Evolutionary conservation across 345 rosid genomes (phyloP), one percentile per base, ranked within the genome.

Genomic region (Kernera saxatilis): DNA sequence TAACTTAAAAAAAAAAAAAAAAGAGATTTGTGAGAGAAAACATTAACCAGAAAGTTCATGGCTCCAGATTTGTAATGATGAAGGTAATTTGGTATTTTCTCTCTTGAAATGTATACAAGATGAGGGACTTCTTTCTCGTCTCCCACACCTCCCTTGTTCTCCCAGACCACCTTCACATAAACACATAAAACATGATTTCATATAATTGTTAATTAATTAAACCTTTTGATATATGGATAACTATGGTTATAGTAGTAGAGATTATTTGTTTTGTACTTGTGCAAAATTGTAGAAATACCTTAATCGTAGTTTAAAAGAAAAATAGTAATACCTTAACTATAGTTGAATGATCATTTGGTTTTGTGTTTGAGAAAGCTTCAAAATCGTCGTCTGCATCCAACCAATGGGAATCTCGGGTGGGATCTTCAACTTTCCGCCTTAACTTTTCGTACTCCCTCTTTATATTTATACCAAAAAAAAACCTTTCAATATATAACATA

Each of bases 31-130:
- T 40, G 17, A 18, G 51, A 29, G 9, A 30, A 49, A n/a, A 27
- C 26, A 26, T 3, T 37, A 9, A 87, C 91, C 17, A 85, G 75
- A 2, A 80, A 84, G 33, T 89, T 89, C 93, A 87, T 84, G 26
- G 93, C 93, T 10, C 91, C 88, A 0, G 85, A 85, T 69, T 85
- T 89, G 80, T 75, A 78, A 45, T 81, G 80, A 54, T 89, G 93
- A 0, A 79, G 69, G 30, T 84, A 71, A 48, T 78, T 69, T 32
- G 83, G 78, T 6, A 69, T 67, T 78, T 87, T 86, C 60, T 87
- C 91, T 45, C 93, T 77, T 0, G 96, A 82, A 19, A 84, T 46
- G 58, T 86, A 87, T 3, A 87, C 54, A 37, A 87, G 33, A 71
- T 76, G 85, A 2, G 96, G 91, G 37, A 87, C 44, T 11, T 67